Conservation (phyloP, 192 early-diverging fungal species). For the Mortierella alpina region DNA sequence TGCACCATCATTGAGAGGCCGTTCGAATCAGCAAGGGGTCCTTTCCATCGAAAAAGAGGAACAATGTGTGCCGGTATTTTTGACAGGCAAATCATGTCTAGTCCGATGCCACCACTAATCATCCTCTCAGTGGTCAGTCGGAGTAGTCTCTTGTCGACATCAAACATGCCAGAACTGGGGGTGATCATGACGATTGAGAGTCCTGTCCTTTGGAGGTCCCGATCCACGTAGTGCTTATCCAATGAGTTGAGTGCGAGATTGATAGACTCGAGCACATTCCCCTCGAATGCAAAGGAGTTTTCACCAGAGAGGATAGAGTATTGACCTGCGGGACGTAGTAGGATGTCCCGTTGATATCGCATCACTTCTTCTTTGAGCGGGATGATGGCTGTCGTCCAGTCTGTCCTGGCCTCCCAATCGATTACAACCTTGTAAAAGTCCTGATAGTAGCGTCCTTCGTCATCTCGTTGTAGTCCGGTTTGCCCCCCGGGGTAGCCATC, state of each 20-base stretch:
- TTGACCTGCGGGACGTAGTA: conserved; percentile 61
- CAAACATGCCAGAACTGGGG: conserved; percentile 89
- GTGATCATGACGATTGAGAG: conserved; percentile 90
- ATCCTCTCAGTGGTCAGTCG: conserved; percentile 96
- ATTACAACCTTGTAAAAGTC: conserved; percentile 97
- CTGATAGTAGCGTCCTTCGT: conserved; percentile 76
- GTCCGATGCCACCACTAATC: conserved; percentile 89
- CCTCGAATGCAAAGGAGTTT: conserved; percentile 87
- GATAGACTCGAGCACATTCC: conserved; percentile 95
- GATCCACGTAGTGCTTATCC: conserved; percentile 92
- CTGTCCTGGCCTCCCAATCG: conserved; percentile 87
- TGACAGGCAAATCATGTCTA: conserved; percentile 93
- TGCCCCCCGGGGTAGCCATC: conserved; percentile 46
- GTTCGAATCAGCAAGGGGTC: conserved; percentile 35
- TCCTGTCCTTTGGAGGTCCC: conserved; percentile 93
- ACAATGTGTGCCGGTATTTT: conserved; percentile 88
- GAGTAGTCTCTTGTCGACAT: conserved; percentile 84
- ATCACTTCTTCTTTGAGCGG: conserved; percentile 82
- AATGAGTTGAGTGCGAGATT: conserved; percentile 97
- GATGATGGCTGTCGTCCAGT: conserved; percentile 76
- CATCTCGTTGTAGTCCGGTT: conserved; percentile 53
- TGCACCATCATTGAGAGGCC: conserved; percentile 15
- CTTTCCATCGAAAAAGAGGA: conserved; percentile 80
- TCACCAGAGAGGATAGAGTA: conserved; percentile 75
- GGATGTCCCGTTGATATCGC: conserved; percentile 74